Conservation (phyloP, 108 stramenopile species). For the Thalassiosira profunda region DNA sequence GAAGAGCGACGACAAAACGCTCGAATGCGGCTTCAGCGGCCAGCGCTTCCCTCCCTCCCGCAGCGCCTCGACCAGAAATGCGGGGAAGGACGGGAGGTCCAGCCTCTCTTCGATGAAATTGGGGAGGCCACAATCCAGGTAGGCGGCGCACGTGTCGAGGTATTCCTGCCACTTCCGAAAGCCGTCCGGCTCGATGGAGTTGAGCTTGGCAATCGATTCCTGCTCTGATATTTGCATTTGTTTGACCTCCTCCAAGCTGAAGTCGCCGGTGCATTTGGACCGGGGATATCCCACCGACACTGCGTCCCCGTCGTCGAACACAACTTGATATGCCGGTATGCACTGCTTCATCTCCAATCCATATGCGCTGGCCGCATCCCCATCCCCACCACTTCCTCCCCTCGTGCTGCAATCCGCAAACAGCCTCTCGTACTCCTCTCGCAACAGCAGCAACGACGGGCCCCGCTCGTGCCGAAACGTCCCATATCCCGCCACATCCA, state of each 20-base stretch:
- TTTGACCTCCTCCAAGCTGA: conserved; percentile 9
- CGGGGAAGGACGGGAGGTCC: conserved; percentile 67
- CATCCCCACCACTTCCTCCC: not conserved
- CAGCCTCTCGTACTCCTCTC: conserved; percentile 60
- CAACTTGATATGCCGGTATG: conserved; percentile 81
- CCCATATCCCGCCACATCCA: conserved; percentile 36
- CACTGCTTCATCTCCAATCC: conserved; percentile 76
- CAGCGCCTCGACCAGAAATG: conserved; percentile 67
- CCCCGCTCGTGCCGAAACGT: conserved; percentile 86
- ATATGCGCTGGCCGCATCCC: conserved; percentile 39
- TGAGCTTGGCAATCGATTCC: conserved; percentile 56
- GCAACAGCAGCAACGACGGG: conserved; percentile 71
- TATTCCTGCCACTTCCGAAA: conserved; percentile 74
- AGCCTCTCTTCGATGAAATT: conserved; percentile 87
- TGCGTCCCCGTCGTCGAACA: conserved; percentile 82
- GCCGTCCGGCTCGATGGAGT: conserved; percentile 65
- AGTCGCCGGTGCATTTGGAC: not conserved
- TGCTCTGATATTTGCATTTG: conserved; percentile 20
- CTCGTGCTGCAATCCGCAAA: conserved; percentile 55
- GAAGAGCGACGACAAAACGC: conserved; percentile 68
- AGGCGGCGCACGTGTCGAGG: conserved; percentile 67
- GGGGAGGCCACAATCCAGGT: conserved; percentile 79
- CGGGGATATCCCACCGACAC: conserved; percentile 76
- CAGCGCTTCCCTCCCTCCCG: conserved; percentile 61
- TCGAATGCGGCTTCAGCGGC: conserved; percentile 85